A percentile compares a stretch with the other conserved stretches of the same genome.
Evolutionary conservation across 2,329 filamentous ascomycete genomes (phyloP).

Genomic region (Akanthomyces uredinophilus): DNA sequence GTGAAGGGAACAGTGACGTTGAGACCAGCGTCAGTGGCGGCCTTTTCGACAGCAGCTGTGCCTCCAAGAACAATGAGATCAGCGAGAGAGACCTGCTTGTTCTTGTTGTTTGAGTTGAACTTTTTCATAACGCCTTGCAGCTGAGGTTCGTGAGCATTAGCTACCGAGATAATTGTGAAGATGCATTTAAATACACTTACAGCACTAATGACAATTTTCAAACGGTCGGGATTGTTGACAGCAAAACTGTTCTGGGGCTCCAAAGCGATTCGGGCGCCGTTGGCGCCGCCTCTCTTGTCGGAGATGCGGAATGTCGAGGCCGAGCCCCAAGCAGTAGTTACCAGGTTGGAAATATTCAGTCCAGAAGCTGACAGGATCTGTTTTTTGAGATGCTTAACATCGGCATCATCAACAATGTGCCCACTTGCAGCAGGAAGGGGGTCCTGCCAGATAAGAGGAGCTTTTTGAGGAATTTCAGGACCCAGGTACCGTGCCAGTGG

Average conservation of each 20-base stretch:
- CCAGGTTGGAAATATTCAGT: slow-evolving; percentile 54
- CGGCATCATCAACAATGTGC: slow-evolving; percentile 53
- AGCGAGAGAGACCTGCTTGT: slow-evolving; percentile 70
- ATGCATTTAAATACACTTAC: slow-evolving; percentile 50
- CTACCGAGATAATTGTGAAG: not conserved
- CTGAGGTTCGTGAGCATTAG: not conserved
- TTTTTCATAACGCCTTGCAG: slow-evolving; percentile 5
- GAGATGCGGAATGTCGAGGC: slow-evolving; percentile 68
- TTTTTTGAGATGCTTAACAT: slow-evolving; percentile 62
- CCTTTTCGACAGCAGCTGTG: slow-evolving; percentile 66
- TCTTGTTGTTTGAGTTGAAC: slow-evolving; percentile 40
- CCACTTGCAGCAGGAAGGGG: slow-evolving; percentile 57
- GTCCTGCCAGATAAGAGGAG: slow-evolving; percentile 64
- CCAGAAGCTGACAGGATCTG: slow-evolving; percentile 57
- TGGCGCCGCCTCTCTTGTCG: slow-evolving; percentile 79
- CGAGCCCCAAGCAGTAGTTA: slow-evolving; percentile 63
- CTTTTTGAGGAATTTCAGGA: slow-evolving; percentile 68
- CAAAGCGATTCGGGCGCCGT: slow-evolving; percentile 72
- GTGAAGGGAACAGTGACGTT: slow-evolving; percentile 63
- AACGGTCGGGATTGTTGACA: slow-evolving; percentile 66
- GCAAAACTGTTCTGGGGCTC: slow-evolving; percentile 67
- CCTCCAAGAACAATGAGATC: slow-evolving; percentile 76
- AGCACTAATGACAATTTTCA: slow-evolving; percentile 54
- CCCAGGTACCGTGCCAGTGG: slow-evolving; percentile 66
- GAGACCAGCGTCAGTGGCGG: slow-evolving; percentile 43